Evolutionary conservation across 2,329 filamentous ascomycete species (phyloP).

Genomic region (Plenodomus lindquistii): DNA sequence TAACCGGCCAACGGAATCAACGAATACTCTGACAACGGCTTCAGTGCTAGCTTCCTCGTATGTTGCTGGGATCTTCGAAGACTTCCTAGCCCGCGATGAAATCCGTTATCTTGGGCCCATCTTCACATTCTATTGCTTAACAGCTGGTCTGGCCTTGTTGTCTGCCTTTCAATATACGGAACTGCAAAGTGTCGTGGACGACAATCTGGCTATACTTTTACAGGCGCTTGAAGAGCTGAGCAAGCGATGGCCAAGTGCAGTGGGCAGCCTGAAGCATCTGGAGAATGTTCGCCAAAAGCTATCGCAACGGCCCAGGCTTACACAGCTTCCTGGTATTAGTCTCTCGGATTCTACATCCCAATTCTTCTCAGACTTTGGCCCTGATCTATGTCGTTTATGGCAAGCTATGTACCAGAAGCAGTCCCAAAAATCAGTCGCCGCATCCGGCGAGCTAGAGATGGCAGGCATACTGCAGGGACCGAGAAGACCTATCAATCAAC

Average conservation of each 20-base stretch:
- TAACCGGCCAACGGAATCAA: conserved; percentile 38
- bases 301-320: conserved; percentile 28
- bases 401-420: conserved; percentile 25
- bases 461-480: conserved; percentile 38
- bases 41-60: conserved; percentile 49
- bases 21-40: conserved; percentile 39
- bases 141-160: conserved; percentile 46
- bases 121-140: conserved; percentile 49
- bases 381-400: conserved; percentile 40
- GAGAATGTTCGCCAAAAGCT: conserved; percentile 40
- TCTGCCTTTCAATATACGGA: conserved; percentile 45
- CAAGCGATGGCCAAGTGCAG: conserved; percentile 37
- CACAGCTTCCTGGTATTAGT: conserved; percentile 33
- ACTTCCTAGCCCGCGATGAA: conserved; percentile 48
- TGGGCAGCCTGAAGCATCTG: conserved; percentile 37
- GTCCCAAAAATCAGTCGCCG: conserved; percentile 21
- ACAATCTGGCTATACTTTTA: conserved; percentile 33
- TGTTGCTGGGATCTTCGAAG: conserved; percentile 50
- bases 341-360: conserved; percentile 28
- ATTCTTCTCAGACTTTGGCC: conserved; percentile 38
- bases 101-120: conserved; percentile 47
- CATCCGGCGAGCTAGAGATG: conserved; percentile 34
- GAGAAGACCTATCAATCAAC: conserved; percentile 26
- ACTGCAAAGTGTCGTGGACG: conserved; percentile 30
- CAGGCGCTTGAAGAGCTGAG: conserved; percentile 35